These are phyloP conservation scores for Penicillium verhagenii DNA, from an alignment of 495 filamentous ascomycete species.

Conservation along the genomic window DNA sequence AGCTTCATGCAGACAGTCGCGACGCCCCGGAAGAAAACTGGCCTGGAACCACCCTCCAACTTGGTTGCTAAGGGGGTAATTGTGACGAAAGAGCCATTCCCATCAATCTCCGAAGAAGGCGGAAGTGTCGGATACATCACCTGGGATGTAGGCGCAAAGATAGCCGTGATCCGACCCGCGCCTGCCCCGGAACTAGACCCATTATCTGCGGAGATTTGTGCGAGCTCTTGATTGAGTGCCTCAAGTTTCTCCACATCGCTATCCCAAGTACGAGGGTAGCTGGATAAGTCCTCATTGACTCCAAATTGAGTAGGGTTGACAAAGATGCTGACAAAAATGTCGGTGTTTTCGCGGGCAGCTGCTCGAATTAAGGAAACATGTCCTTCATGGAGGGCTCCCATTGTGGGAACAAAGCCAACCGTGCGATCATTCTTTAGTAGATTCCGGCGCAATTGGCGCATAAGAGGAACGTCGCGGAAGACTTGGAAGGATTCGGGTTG, in stretches of 20 bases:
- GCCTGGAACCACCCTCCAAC: constrained; percentile 81
- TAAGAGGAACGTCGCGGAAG: constrained; percentile 66
- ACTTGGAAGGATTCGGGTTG: constrained; percentile 56
- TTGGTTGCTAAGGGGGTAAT: constrained; percentile 79
- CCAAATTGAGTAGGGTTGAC: constrained; percentile 98
- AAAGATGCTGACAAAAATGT: constrained; percentile 86
- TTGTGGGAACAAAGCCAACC: constrained; percentile 89
- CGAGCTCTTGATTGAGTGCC: constrained; percentile 68
- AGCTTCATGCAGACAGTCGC: constrained; percentile 97
- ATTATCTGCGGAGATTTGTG: constrained; percentile 3
- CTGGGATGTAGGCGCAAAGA: constrained; percentile 80
- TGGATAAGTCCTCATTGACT: constrained; percentile 78
- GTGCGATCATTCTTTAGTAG: constrained; percentile 66
- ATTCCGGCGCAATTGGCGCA: constrained; percentile 70
- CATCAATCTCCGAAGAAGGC: constrained; percentile 74
- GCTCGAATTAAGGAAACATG: constrained; percentile 84
- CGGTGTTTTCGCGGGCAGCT: constrained; percentile 78
- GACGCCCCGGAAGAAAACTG: constrained; percentile 94
- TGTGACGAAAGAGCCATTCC: constrained; percentile 86
- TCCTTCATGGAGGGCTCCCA: constrained; percentile 92
- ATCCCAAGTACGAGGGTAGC: constrained; percentile 90
- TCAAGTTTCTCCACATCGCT: constrained; percentile 66
- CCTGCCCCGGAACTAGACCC: constrained; percentile 42
- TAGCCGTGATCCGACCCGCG: constrained; percentile 68
- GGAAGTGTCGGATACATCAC: constrained; percentile 86